Evolutionary conservation across 768 basidiomycete species (phyloP).

Genomic region (Postia placenta): DNA sequence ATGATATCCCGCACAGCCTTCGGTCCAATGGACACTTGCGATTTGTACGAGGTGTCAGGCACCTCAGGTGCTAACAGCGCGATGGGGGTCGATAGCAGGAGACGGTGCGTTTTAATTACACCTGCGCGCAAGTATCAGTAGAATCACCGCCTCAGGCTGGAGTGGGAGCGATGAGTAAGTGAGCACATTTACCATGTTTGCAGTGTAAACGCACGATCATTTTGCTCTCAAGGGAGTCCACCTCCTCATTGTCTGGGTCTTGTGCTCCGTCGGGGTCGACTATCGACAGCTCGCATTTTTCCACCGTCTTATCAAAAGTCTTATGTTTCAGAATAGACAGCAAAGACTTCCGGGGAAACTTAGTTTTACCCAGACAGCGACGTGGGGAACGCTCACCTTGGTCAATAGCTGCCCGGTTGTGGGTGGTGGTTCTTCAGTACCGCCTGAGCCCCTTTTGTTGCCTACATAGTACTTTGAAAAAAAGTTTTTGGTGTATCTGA

Average conservation of each 20-base stretch:
- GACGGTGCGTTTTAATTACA: constrained; percentile 75
- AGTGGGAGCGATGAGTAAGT: not conserved
- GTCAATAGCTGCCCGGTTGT: constrained; percentile 64
- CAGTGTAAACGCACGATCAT: constrained; percentile 71
- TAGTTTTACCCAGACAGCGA: not conserved
- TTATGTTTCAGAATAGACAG: constrained; percentile 70
- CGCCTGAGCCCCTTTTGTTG: constrained; percentile 17
- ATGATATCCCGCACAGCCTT: constrained; percentile 69
- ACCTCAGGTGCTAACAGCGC: constrained; percentile 60
- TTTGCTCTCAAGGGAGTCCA: constrained; percentile 64
- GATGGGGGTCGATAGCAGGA: constrained; percentile 53
- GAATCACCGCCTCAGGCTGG: constrained; percentile 7
- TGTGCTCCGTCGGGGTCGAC: constrained; percentile 38
- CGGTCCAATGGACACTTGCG: constrained; percentile 66
- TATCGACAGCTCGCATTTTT: constrained; percentile 70
- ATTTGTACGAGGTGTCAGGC: constrained; percentile 53
- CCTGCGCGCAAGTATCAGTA: constrained; percentile 33
- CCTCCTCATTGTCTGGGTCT: constrained; percentile 35
- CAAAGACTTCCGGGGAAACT: constrained; percentile 38
- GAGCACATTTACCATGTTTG: constrained; percentile 60
- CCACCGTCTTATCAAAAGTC: constrained; percentile 71
- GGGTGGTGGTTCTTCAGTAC: constrained; percentile 31
- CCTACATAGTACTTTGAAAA: constrained; percentile 61
- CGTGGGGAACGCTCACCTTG: constrained; percentile 41
- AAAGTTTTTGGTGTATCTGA: constrained; percentile 62